Base-by-base conservation (phyloP, 2,329 filamentous ascomycete species). In the Talaromyces pinophilus region DNA sequence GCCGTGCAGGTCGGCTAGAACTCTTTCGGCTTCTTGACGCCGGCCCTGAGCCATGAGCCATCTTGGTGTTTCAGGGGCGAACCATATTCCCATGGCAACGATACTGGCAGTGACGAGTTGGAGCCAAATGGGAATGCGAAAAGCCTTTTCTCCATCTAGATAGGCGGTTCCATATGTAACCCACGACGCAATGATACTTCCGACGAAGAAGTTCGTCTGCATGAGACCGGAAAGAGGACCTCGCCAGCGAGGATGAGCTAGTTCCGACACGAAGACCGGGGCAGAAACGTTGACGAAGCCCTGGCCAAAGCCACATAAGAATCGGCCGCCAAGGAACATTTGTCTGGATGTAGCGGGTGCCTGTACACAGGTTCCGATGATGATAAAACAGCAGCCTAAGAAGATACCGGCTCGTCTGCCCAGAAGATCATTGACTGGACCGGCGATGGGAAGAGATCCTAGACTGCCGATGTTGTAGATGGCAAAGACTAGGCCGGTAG, bases 201-300 rank as follows among this genome's bases (percentile, higher is more conserved):
- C 64, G 11, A 66, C 15, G 38, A 35, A 66, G 15, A 22, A 66
- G 40, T 66, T 66, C 3, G 64, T 63, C 42, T 66, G 64, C 64
- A 63, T 42, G 15, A 66, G 44, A n/a, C 64, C 64, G 1, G 64
- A 66, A 33, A 66, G 52, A 5, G 64, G 64, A n/a, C 64, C 64
- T 59, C 64, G 64, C 64, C 64, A 66, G 40, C 64, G 59, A 59
- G 64, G 64, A 25, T 66, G 64, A 28, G 64, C 64, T 38, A 66
- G 15, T 7, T 66, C 64, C 7, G 64, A 66, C 35, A 66, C 64
- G 50, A 63, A 66, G 2, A 62, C 46, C 2, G 64, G 64, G 1
- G 64, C 64, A 15, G 64, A 66, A 8, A 66, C 64, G 25, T 66
- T 66, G 13, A 42, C 52, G 19, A 66, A 66, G 22, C 64, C 64